Evolutionary conservation across 73 alveolate genomes (phyloP).

Genomic region (Paramecium tetraurelia): DNA sequence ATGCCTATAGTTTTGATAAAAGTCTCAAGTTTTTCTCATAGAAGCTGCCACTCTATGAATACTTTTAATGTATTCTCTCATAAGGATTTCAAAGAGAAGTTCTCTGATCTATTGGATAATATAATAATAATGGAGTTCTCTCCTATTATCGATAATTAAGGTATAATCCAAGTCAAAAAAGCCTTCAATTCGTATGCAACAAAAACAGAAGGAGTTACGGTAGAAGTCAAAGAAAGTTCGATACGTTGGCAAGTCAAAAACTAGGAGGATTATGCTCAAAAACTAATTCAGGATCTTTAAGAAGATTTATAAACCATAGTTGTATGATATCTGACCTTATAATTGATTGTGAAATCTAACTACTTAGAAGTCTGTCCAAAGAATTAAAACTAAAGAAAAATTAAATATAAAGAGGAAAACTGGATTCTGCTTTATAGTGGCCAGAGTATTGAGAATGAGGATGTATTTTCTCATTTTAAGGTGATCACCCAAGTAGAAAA

Average conservation of each 20-base stretch:
- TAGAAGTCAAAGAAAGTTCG: slow-evolving; percentile 21
- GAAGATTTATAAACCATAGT: not conserved
- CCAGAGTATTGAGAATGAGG: slow-evolving; percentile 6
- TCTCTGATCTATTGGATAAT: not conserved
- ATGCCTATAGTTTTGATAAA: slow-evolving; percentile 4
- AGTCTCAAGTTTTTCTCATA: slow-evolving; percentile 37
- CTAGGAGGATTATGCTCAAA: not conserved
- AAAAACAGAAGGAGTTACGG: slow-evolving; percentile 18
- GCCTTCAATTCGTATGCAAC: not conserved
- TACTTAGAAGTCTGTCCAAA: slow-evolving; percentile 10
- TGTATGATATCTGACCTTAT: not conserved
- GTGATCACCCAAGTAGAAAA: not conserved
- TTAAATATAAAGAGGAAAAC: not conserved
- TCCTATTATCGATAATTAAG: not conserved
- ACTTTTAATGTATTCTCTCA: slow-evolving; percentile 22
- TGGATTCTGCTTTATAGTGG: slow-evolving; percentile 6
- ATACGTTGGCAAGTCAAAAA: not conserved
- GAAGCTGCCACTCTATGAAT: not conserved
- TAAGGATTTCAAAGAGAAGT: not conserved
- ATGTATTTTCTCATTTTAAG: slow-evolving; percentile 15
- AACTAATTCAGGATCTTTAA: not conserved
- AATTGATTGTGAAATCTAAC: not conserved
- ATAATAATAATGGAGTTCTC: not conserved
- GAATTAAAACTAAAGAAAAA: slow-evolving; percentile 30
- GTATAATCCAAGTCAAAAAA: not conserved